Conservation (phyloP, 306 rosid species). For the Coriaria nepalensis region DNA sequence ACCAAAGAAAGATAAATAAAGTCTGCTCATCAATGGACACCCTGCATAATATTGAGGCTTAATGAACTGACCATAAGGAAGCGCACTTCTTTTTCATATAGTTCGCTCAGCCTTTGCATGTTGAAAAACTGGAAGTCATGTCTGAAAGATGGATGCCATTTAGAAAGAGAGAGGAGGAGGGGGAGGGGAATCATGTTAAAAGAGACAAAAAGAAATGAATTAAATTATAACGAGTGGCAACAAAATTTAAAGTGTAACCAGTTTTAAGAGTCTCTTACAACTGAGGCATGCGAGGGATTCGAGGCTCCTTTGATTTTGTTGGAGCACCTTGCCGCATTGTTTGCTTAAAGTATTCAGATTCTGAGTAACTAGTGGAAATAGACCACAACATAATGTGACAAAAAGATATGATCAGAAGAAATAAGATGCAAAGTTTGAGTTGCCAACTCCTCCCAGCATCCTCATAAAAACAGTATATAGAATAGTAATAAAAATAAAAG, state of each 20-base stretch:
- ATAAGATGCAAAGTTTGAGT: no score
- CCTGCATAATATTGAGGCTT: constrained; percentile 6
- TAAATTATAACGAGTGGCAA: neutral
- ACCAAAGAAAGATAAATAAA: constrained; percentile 11
- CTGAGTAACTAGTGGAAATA: constrained; percentile 57
- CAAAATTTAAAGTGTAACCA: constrained; percentile 1
- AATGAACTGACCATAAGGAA: constrained; percentile 72
- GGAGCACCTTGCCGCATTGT: constrained; percentile 98
- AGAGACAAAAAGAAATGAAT: neutral
- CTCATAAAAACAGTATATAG: no score
- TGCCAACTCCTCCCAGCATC: no score
- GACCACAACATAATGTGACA: neutral
- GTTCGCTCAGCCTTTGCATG: constrained; percentile 84
- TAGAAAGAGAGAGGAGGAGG: neutral
- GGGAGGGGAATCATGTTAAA: no score
- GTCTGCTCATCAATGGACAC: neutral
- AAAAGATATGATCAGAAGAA: no score
- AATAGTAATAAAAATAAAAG: constrained; percentile 4
- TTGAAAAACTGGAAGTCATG: constrained; percentile 96
- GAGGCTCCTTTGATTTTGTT: constrained; percentile 82
- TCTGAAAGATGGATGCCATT: constrained; percentile 22
- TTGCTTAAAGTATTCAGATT: constrained; percentile 92
- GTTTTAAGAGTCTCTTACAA: constrained; percentile 46
- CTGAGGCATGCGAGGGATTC: constrained; percentile 99
- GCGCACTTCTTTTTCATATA: constrained; percentile 96